phyloP scores from a whole-genome alignment of 495 filamentous ascomycete genomes.

The Aspergillus heteromorphus region DNA sequence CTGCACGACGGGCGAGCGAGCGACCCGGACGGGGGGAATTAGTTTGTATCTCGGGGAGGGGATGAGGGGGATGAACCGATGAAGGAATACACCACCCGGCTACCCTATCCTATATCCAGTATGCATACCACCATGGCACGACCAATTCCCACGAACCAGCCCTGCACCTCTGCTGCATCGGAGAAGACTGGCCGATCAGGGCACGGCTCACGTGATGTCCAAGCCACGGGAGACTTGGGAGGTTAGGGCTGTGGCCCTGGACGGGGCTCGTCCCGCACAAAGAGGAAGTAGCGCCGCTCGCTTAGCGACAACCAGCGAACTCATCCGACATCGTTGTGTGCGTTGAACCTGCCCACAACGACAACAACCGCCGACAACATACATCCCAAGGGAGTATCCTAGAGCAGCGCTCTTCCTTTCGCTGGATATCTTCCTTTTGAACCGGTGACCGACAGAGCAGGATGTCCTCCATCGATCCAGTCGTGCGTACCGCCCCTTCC shows the following conservation, averaged over 20 bases:
- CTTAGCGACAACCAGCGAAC: conserved; percentile 37
- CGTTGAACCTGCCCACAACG: conserved; percentile 43
- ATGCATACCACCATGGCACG: neutral
- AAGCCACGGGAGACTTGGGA: conserved; percentile 1
- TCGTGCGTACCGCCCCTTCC: conserved; percentile 61
- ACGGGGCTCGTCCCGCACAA: conserved; percentile 30
- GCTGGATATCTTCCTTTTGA: conserved; percentile 36
- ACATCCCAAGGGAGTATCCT: conserved; percentile 40
- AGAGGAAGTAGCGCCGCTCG: conserved; percentile 27
- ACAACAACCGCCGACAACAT: conserved; percentile 50
- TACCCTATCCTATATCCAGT: neutral
- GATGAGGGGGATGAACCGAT: too few relatives aligned
- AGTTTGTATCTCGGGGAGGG: too few relatives aligned
- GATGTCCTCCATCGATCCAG: conserved; percentile 97
- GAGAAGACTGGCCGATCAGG: too few relatives aligned
- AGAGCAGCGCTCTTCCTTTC: conserved; percentile 32
- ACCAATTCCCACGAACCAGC: too few relatives aligned
- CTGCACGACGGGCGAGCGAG: neutral
- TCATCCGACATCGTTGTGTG: conserved; percentile 44
- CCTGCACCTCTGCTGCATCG: too few relatives aligned
- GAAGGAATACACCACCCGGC: neutral
- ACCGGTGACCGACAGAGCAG: conserved; percentile 56
- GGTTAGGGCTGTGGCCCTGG: conserved; percentile 44
- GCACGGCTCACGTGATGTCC: conserved; percentile 28
- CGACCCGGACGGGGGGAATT: too few relatives aligned